Evolutionary conservation across 768 basidiomycete genomes (phyloP).

Genomic region (Asterophora lycoperdoides): DNA sequence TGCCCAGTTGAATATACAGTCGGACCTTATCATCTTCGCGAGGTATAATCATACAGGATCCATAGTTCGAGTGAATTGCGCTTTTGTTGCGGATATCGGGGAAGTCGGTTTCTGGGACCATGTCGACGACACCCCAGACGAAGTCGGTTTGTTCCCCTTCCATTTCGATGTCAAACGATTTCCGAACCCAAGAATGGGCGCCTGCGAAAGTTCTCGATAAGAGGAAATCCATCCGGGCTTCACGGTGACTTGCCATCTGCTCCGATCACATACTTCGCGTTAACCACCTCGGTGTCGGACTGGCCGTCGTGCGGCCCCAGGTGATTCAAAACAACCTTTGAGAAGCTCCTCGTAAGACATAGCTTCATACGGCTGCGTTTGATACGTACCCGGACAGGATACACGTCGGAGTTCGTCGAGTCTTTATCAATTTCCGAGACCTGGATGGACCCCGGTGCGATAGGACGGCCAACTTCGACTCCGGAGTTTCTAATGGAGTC

Average conservation of each 20-base stretch:
- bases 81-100: slow-evolving; percentile 68
- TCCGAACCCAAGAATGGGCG: slow-evolving; percentile 83
- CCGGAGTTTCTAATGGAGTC: slow-evolving; percentile 48
- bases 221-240: background rate
- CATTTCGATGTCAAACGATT: slow-evolving; percentile 59
- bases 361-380: background rate
- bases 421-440: slow-evolving; percentile 38
- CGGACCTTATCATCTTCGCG: slow-evolving; percentile 66
- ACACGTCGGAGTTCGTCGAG: slow-evolving; percentile 36
- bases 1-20: slow-evolving; percentile 65
- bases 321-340: slow-evolving; percentile 43
- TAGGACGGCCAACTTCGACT: slow-evolving; percentile 46
- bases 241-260: slow-evolving; percentile 52
- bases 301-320: slow-evolving; percentile 30
- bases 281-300: slow-evolving; percentile 49
- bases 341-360: background rate
- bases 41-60: slow-evolving; percentile 72
- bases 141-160: slow-evolving; percentile 76
- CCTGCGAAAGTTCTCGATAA: slow-evolving; percentile 34
- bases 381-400: slow-evolving; percentile 35
- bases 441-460: slow-evolving; percentile 45
- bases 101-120: slow-evolving; percentile 66
- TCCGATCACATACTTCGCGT: slow-evolving; percentile 73
- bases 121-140: slow-evolving; percentile 82
- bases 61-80: slow-evolving; percentile 64